These are phyloP conservation scores for Chaetomiaceae sp. DNA, from an alignment of 2,329 filamentous ascomycete species.

Conservation along the genomic window DNA sequence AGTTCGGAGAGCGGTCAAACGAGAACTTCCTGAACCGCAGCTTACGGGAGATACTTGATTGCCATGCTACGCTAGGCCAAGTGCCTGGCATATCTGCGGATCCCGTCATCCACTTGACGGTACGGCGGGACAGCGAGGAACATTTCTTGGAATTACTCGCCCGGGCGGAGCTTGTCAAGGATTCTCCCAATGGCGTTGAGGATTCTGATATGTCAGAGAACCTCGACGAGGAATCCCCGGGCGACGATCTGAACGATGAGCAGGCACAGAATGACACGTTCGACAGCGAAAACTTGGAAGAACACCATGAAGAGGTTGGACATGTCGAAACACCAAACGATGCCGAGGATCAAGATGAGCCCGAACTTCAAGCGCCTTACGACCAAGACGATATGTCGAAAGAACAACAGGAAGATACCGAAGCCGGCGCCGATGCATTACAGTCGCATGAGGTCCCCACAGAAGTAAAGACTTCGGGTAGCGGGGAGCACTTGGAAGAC, in stretches of 20 bases:
- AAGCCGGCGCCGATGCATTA: neutral
- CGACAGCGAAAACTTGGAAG: slow-evolving; percentile 14
- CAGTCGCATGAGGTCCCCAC: neutral
- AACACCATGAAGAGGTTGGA: slow-evolving; percentile 4
- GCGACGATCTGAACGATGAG: slow-evolving; percentile 5
- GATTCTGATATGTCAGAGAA: slow-evolving; percentile 16
- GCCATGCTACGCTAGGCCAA: slow-evolving; percentile 20
- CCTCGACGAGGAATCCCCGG: slow-evolving; percentile 3
- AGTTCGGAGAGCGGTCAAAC: slow-evolving; percentile 42
- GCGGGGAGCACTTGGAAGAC: slow-evolving; percentile 1
- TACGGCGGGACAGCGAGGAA: slow-evolving; percentile 25
- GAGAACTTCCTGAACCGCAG: slow-evolving; percentile 24
- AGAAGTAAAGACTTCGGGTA: neutral
- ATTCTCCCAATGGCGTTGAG: slow-evolving; percentile 11
- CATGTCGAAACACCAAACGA: neutral
- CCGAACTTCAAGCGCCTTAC: neutral
- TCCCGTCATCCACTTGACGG: slow-evolving; percentile 22
- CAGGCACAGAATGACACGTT: slow-evolving; percentile 6
- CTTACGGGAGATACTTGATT: slow-evolving; percentile 27
- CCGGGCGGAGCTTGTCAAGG: slow-evolving; percentile 15
- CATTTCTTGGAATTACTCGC: slow-evolving; percentile 25
- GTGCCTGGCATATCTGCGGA: slow-evolving; percentile 6
- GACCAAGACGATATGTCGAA: neutral
- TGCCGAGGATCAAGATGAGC: neutral
- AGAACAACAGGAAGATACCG: neutral